These are phyloP conservation scores for Raffaelea ambrosiae DNA, from an alignment of 2,329 filamentous ascomycete genomes.

Conservation along the genomic window DNA sequence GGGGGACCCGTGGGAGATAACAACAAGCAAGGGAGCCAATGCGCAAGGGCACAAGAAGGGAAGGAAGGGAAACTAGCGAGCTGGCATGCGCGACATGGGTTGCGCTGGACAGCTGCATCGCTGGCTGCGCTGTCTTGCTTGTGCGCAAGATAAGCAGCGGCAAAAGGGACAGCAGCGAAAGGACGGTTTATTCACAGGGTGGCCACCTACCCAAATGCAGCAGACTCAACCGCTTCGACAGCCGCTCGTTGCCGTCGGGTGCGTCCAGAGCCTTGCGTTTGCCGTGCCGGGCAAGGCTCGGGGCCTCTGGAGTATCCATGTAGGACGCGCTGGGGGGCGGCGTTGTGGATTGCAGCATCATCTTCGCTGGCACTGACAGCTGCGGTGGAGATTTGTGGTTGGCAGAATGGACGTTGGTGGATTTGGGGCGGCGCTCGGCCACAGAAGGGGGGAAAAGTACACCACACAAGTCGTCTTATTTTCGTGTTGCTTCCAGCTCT, in stretches of 20 bases:
- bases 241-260: conserved; percentile 53
- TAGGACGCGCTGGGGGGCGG: too few relatives aligned
- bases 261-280: conserved; percentile 54
- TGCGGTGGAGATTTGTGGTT: background rate
- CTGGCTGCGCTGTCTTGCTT: too few relatives aligned
- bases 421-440: background rate
- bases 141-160: background rate
- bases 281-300: conserved; percentile 20
- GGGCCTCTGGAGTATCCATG: too few relatives aligned
- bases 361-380: background rate
- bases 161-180: background rate
- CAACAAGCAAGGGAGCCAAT: background rate
- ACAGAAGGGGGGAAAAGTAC: background rate
- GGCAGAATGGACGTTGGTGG: background rate
- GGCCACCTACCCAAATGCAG: conserved; percentile 74
- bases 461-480: background rate
- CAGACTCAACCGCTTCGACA: conserved; percentile 75
- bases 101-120: too few relatives aligned
- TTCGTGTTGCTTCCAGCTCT: background rate
- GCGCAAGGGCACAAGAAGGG: background rate
- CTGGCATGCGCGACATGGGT: too few relatives aligned
- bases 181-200: too few relatives aligned
- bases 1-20: conserved; percentile 4
- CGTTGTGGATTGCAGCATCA: conserved; percentile 5
- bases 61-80: too few relatives aligned